Conservation (phyloP, 208 protist genomes). For the Trichomonas gallinae region DNA sequence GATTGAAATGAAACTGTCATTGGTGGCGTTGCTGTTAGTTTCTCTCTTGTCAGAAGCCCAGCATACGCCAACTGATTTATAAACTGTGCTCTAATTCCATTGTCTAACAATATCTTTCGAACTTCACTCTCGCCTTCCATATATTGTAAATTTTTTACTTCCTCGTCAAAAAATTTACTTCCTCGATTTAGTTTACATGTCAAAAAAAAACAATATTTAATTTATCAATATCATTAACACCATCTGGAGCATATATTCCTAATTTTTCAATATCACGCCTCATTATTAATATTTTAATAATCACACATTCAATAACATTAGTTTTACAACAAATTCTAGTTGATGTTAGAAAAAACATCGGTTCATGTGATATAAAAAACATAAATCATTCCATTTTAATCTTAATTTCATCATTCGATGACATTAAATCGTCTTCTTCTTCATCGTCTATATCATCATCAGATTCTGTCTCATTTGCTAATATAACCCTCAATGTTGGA, state of each 20-base stretch:
- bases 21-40: neutral
- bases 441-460: neutral
- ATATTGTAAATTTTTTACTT: neutral
- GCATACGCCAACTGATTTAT: neutral
- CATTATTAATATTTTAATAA: no score
- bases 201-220: no score
- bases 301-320: no score
- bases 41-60: neutral
- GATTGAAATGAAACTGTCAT: neutral
- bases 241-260: no score
- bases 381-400: neutral
- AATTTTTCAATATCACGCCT: no score
- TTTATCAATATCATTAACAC: no score
- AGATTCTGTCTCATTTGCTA: neutral
- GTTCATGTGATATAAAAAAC: neutral
- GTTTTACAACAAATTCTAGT: no score
- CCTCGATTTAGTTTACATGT: neutral
- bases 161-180: neutral
- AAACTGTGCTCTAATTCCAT: neutral
- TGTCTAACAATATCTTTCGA: neutral
- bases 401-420: neutral
- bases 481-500: neutral
- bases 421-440: neutral
- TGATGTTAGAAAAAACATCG: no score
- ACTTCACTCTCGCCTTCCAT: neutral